A percentile compares a stretch with the other conserved stretches of the same genome.
These are phyloP conservation scores for Wickerhamomyces ciferrii DNA, from an alignment of 805 yeast genomes.

Conservation along the genomic window DNA sequence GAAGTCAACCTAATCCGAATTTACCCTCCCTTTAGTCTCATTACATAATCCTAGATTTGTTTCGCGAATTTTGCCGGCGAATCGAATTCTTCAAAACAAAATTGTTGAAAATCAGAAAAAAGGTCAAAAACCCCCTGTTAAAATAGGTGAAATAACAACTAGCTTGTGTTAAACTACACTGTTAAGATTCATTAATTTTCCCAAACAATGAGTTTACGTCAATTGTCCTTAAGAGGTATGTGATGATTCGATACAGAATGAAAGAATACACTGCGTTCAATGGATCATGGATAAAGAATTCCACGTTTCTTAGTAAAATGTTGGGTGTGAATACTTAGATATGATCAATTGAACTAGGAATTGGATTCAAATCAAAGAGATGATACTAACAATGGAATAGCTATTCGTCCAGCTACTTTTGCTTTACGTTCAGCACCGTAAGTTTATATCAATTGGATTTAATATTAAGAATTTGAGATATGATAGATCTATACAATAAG, in stretches of 20 bases:
- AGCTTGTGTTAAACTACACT: background rate
- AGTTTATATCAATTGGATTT: constrained; percentile 1
- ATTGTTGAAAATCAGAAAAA: background rate
- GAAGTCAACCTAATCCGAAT: background rate
- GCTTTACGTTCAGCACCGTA: constrained; percentile 32
- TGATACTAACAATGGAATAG: constrained; percentile 7
- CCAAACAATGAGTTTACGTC: constrained; percentile 7
- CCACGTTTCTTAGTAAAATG: too few relatives aligned
- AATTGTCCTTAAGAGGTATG: constrained; percentile 4
- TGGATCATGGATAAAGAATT: too few relatives aligned
- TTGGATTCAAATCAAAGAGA: background rate
- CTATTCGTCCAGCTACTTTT: constrained; percentile 19
- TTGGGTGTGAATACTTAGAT: background rate
- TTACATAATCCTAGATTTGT: background rate
- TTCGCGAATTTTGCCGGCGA: constrained; percentile 3
- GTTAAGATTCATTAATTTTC: background rate
- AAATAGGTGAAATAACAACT: background rate
- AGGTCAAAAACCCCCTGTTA: background rate
- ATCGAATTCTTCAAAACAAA: constrained; percentile 4
- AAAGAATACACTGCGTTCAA: background rate
- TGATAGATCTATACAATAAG: background rate
- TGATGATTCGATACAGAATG: background rate
- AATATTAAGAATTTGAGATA: background rate
- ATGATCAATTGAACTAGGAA: background rate
- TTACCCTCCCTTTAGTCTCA: background rate